phyloP scores from a whole-genome alignment of 805 yeast genomes.

The Ascoidea rubescens region DNA sequence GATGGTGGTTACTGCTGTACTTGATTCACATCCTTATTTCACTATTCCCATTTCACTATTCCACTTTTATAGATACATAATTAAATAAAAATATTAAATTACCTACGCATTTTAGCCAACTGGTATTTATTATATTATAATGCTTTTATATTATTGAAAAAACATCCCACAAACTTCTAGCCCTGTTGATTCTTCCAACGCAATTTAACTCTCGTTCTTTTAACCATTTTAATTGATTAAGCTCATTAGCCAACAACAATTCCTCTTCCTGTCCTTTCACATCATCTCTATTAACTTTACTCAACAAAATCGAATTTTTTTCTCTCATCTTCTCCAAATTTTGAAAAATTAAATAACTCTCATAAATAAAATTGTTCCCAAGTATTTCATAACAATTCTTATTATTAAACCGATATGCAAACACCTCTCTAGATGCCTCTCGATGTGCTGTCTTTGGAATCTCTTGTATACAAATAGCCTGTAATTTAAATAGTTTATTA shows the following conservation, averaged over 20 bases:
- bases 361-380: slow-evolving; percentile 33
- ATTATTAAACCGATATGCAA: slow-evolving; percentile 55
- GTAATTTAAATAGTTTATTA: slow-evolving; percentile 49
- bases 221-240: slow-evolving; percentile 51
- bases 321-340: slow-evolving; percentile 37
- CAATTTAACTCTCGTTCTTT: slow-evolving; percentile 41
- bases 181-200: slow-evolving; percentile 39
- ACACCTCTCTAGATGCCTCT: slow-evolving; percentile 80
- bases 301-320: slow-evolving; percentile 52
- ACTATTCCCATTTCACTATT: background rate
- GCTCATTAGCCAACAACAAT: slow-evolving; percentile 59
- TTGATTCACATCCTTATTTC: background rate
- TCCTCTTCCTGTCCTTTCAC: slow-evolving; percentile 74
- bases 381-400: slow-evolving; percentile 33
- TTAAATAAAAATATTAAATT: no score
- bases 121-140: no score
- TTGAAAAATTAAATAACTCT: slow-evolving; percentile 37
- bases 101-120: no score
- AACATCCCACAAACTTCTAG: slow-evolving; percentile 42
- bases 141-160: slow-evolving; percentile 24
- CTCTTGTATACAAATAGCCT: slow-evolving; percentile 80
- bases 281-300: slow-evolving; percentile 80
- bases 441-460: slow-evolving; percentile 86
- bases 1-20: slow-evolving; percentile 30
- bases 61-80: background rate